Evolutionary conservation across 306 rosid genomes (phyloP).

Genomic region (Prunus fruticosa): DNA sequence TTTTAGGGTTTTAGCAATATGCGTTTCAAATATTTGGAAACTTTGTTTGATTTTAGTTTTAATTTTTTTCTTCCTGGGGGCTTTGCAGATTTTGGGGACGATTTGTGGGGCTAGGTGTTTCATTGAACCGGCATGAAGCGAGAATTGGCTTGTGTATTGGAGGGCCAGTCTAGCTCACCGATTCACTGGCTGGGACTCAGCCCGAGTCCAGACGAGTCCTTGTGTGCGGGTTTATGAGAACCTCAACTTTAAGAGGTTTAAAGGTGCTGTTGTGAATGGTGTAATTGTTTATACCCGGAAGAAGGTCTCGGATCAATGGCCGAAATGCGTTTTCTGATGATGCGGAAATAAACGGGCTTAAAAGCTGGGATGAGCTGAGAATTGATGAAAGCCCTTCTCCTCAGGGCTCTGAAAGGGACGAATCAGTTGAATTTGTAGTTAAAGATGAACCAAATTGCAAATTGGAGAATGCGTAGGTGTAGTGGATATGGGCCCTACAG

Average conservation of each 20-base stretch:
- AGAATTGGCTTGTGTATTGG: conserved; percentile 41
- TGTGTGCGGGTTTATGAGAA: conserved; percentile 27
- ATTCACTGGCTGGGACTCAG: conserved; percentile 23
- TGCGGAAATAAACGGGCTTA: conserved; percentile 19
- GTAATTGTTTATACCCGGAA: conserved; percentile 69
- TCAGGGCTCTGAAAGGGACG: conserved; percentile 2
- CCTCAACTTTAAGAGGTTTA: conserved; percentile 27
- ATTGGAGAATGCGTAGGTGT: conserved; percentile 12
- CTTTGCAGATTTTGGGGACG: conserved; percentile 26
- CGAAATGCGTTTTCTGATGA: conserved; percentile 23
- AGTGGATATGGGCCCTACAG: conserved; percentile 12
- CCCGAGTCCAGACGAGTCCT: conserved; percentile 22
- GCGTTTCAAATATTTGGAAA: neutral
- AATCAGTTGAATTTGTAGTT: conserved; percentile 22
- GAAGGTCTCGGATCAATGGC: conserved; percentile 35
- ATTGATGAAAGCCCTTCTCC: conserved; percentile 7
- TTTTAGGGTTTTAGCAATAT: neutral
- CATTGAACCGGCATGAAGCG: conserved; percentile 37
- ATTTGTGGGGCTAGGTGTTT: conserved; percentile 4
- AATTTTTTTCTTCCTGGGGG: neutral
- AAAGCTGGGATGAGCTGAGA: conserved; percentile 10
- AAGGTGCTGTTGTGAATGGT: conserved; percentile 60
- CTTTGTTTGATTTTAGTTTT: neutral
- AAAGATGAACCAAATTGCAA: conserved; percentile 7
- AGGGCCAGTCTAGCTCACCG: conserved; percentile 38